A percentile compares a stretch with the other conserved stretches of the same genome.
Evolutionary conservation across 2,329 filamentous ascomycete species (phyloP).

Genomic region (Aspergillus sp.): DNA sequence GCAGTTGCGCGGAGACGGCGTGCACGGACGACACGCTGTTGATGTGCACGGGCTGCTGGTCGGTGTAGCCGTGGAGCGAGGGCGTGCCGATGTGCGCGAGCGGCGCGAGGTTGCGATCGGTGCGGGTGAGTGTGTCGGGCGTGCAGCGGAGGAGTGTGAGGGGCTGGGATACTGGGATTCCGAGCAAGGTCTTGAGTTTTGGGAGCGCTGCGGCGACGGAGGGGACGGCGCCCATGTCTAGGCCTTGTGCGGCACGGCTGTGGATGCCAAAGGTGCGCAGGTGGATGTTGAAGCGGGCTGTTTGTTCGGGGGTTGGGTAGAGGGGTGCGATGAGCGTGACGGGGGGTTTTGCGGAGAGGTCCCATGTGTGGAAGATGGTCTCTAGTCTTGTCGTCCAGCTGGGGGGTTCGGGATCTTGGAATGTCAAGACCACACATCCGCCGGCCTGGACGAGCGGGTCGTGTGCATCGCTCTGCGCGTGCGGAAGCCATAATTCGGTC

Average conservation of each 20-base stretch:
- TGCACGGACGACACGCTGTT: slow-evolving; percentile 22
- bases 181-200: neutral
- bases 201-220: neutral
- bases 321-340: neutral
- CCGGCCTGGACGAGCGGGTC: slow-evolving; percentile 15
- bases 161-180: neutral
- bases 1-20: slow-evolving; percentile 18
- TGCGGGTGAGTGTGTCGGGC: slow-evolving; percentile 17
- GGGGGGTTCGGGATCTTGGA: neutral
- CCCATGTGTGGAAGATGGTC: neutral
- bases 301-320: neutral
- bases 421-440: slow-evolving; percentile 11
- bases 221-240: slow-evolving; percentile 1
- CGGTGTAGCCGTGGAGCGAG: slow-evolving; percentile 22
- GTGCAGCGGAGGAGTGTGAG: slow-evolving; percentile 10
- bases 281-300: neutral
- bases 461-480: slow-evolving; percentile 5
- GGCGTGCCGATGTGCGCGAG: slow-evolving; percentile 21
- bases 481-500: slow-evolving; percentile 19
- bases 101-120: slow-evolving; percentile 19
- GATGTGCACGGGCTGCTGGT: slow-evolving; percentile 22
- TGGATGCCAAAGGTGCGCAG: slow-evolving; percentile 2
- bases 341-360: neutral
- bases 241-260: neutral
- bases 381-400: neutral